Base-by-base conservation (phyloP, 2,329 filamentous ascomycete genomes). In the Talaromyces sp. region DNA sequence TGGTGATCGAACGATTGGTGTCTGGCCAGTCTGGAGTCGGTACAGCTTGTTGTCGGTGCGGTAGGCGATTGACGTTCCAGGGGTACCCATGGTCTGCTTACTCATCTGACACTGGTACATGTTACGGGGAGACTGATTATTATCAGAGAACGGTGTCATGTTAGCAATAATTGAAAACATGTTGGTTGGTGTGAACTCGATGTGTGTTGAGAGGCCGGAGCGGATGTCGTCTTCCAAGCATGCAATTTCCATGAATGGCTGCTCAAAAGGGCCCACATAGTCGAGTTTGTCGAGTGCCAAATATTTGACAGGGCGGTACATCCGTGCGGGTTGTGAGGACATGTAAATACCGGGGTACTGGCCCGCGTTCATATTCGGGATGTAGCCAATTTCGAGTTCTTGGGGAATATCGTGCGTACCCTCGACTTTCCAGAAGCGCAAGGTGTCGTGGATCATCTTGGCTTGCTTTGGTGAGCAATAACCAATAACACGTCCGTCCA, bases 41-140 rank as follows among this genome's bases (percentile, higher is more conserved):
- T 99, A 99, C 69, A 91, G 86, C 80, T 99, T 99, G 85, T 99
- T 98, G 80, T 99, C 95, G 56, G 93, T 96, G 73, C 95, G 88
- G 78, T 96, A 90, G 63, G 87, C 84, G 66, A 93, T 81, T 2
- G 93, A 89, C 7, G 93, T 90, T 63, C 90, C 93, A 3, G 93
- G 92, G 25, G 95, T 98, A 76, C 95, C 95, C 95, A 99, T 99
- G 0, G 93, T 93, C 80, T 99, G 95, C 76, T 99, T 99, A 80
- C 92, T 92, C 95, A 98, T 98, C 82, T 98, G 95, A 80, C 93
- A 97, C 75, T 96, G 91, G 75, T 98, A 99, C 93, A 98, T 98
- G 79, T 99, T 99, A 84, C 95, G 85, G 1, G 95, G 95, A 14
- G 93, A 97, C 77, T 99, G 95, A 79, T 99, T 99, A 80, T 96